Base-by-base conservation (phyloP, 2,329 filamentous ascomycete genomes). In the Aspergillus transmontanensis region DNA sequence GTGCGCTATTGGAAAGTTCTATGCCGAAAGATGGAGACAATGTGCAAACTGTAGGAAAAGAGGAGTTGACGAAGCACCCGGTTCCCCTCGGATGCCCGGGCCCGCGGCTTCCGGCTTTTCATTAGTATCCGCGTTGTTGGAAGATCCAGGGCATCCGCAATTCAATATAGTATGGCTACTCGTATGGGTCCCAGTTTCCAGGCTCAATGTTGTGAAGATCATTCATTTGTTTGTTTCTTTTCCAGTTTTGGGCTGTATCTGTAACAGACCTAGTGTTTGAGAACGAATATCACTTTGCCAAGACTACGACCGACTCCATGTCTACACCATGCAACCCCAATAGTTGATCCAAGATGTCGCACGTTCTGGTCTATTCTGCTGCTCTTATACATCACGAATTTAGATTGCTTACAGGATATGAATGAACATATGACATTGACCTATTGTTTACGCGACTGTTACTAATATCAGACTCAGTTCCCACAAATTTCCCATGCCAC, bases 361-460 rank as follows among this genome's bases (percentile, higher is more conserved):
- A n/a, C 6, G 6, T 2, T 4, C 39, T 41, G 0, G 9, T 41
- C 6, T 41, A 9, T n/a, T n/a, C 7, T 41, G 1, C 4, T 41
- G 16, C 6, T 41, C 2, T 41, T 41, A 6, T 10, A 19, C 6
- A n/a, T 10, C 6, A n/a, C 4, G 0, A 9, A 14, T 7, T 2
- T 14, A 3, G 1, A 0, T 10, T 1, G 1, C 9, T n/a, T n/a
- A 1, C 16, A 10, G 2, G 0, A 10, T 10, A 41, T 10, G 6
- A 41, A 10, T 10, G 16, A 41, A 41, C 0, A n/a, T 2, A 41
- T 41, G 6, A 41, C 19, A 41, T 41, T 41, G 16, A 41, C 39
- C 39, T 41, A n/a, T 41, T 5, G 1, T 21, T n/a, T 4, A 41
- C 39, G 6, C 11, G 3, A 19, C 36, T 19, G 7, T 19, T 6